Evolutionary conservation across 1,284 basidiomycete species (phyloP).

Genomic region (Fomitiporia mediterranea): DNA sequence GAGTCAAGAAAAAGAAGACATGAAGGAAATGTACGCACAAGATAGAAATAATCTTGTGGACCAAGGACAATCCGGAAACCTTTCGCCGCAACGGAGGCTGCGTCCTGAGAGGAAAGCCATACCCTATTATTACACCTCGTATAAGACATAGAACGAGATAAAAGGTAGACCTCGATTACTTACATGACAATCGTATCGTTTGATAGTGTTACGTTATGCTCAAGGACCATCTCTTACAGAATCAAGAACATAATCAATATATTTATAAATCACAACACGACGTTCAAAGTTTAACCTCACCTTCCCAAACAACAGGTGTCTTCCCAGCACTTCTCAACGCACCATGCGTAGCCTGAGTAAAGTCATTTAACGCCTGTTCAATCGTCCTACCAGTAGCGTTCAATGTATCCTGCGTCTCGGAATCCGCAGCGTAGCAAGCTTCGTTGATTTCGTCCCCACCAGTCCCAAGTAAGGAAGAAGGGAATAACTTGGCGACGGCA

Average conservation of each 20-base stretch:
- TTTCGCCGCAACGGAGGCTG: constrained; percentile 50
- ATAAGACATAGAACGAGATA: too few relatives aligned
- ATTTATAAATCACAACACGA: neutral
- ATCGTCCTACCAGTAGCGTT: constrained; percentile 47
- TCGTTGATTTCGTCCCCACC: constrained; percentile 83
- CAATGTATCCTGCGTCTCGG: constrained; percentile 50
- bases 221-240: constrained; percentile 60
- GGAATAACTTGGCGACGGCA: constrained; percentile 42
- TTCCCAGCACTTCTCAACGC: constrained; percentile 43
- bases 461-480: constrained; percentile 63
- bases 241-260: neutral
- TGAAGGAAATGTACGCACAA: constrained; percentile 43
- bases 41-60: constrained; percentile 72
- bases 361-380: constrained; percentile 57
- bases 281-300: constrained; percentile 28
- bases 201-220: constrained; percentile 55
- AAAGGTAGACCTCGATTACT: too few relatives aligned
- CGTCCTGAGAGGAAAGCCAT: constrained; percentile 68
- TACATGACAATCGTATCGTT: constrained; percentile 68
- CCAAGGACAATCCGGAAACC: constrained; percentile 64
- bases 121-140: constrained; percentile 27
- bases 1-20: too few relatives aligned
- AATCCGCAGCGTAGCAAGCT: constrained; percentile 63
- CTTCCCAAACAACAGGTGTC: constrained; percentile 70
- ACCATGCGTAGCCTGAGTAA: constrained; percentile 52